Conservation (phyloP, 1,139 yeast genomes). For the Kluyveromyces sp. region DNA sequence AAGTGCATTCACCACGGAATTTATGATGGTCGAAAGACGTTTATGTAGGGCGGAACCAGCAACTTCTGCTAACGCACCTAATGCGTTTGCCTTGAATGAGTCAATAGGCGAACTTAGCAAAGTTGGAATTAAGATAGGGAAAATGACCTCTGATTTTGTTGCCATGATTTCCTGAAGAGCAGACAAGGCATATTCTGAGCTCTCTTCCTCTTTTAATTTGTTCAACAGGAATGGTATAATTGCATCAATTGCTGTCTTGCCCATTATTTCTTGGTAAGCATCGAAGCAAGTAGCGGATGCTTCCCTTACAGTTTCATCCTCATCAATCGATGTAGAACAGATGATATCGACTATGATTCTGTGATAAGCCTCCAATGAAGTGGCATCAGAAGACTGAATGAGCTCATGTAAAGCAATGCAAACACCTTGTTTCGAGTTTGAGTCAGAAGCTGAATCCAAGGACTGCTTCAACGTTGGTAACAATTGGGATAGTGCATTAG, state of each 20-base stretch:
- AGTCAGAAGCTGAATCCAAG: slow-evolving; percentile 49
- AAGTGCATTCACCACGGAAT: slow-evolving; percentile 61
- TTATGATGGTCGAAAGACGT: slow-evolving; percentile 64
- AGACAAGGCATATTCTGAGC: slow-evolving; percentile 68
- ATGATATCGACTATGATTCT: slow-evolving; percentile 66
- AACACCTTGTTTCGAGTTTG: slow-evolving; percentile 90
- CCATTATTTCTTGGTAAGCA: slow-evolving; percentile 71
- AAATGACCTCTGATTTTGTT: slow-evolving; percentile 78
- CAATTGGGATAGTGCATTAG: slow-evolving; percentile 75
- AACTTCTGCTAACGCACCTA: slow-evolving; percentile 83
- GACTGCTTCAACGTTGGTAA: slow-evolving; percentile 78
- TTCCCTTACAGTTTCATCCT: slow-evolving; percentile 66
- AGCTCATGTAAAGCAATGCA: slow-evolving; percentile 89
- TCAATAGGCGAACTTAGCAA: slow-evolving; percentile 78
- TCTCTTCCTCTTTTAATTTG: slow-evolving; percentile 56
- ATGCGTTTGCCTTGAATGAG: slow-evolving; percentile 74
- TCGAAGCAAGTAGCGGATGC: slow-evolving; percentile 93
- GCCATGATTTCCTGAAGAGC: slow-evolving; percentile 93
- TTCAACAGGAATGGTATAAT: slow-evolving; percentile 77
- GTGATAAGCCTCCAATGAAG: slow-evolving; percentile 59
- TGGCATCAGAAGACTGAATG: slow-evolving; percentile 63
- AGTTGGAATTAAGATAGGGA: slow-evolving; percentile 90
- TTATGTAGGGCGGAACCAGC: slow-evolving; percentile 81
- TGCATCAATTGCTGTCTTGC: slow-evolving; percentile 81
- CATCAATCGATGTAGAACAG: slow-evolving; percentile 72